Percentiles rank a stretch among this genome's conserved stretches.
Evolutionary conservation across 139 green algal species (phyloP).

Genomic region (Chlorella sp.): DNA sequence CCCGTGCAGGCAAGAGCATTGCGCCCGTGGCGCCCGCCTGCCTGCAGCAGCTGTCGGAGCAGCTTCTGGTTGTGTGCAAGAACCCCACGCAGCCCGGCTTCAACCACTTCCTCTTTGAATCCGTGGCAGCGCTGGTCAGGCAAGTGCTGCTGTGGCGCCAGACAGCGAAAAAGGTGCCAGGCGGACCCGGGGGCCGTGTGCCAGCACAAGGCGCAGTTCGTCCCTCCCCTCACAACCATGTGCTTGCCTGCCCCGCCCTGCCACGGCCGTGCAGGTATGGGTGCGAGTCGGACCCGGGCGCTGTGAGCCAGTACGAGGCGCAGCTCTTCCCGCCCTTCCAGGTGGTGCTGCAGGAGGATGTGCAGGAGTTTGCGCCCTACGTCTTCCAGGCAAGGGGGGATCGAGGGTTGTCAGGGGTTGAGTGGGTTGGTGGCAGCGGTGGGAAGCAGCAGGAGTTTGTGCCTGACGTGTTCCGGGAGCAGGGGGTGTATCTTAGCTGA

Average conservation of each 20-base stretch:
- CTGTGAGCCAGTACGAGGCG: constrained; percentile 75
- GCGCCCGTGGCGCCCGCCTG: constrained; percentile 66
- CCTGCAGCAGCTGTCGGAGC: constrained; percentile 64
- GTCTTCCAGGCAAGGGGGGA: not conserved
- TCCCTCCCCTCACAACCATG: constrained; percentile 97
- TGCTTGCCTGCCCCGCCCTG: not conserved
- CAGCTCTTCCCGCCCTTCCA: constrained; percentile 96
- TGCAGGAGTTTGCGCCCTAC: constrained; percentile 84
- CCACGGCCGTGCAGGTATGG: constrained; percentile 27
- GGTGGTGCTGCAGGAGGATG: constrained; percentile 85
- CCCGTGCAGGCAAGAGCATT: constrained; percentile 42
- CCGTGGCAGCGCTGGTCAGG: constrained; percentile 88
- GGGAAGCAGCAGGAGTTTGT: no score
- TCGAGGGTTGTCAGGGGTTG: no score
- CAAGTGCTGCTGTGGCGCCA: not conserved
- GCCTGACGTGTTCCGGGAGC: no score
- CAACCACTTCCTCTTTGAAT: constrained; percentile 99
- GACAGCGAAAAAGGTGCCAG: no score
- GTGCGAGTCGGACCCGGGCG: constrained; percentile 26
- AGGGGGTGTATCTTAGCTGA: no score
- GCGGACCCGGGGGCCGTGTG: constrained; percentile 52
- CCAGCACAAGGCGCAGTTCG: constrained; percentile 84
- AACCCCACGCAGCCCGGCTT: constrained; percentile 96
- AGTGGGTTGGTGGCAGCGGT: no score
- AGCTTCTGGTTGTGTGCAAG: constrained; percentile 86